Base-by-base conservation (phyloP, 768 basidiomycete genomes). In the Boletus rufocinnamomeus region DNA sequence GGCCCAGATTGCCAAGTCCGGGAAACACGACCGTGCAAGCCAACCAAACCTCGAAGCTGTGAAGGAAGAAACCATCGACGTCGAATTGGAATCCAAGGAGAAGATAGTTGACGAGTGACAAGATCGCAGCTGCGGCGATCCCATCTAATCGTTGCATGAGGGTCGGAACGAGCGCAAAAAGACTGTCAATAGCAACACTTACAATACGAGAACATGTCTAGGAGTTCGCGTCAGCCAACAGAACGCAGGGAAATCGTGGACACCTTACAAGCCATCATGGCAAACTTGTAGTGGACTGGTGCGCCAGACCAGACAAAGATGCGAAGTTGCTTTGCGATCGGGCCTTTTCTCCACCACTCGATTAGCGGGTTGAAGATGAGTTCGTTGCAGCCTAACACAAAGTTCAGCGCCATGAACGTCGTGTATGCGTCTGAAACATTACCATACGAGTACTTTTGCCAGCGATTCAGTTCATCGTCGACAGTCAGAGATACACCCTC, bases 401-500 rank as follows among this genome's bases (percentile, higher is more conserved):
- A 11, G 13, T n/a, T 61, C 8, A 86, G 67, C 82, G 5, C 57
- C 30, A 58, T 1, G 55, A 41, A 34, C 4, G 10, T 4, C 3
- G 4, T 2, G n/a, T 0, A 28, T n/a, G 19, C 14, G 65, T 1
- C 64, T 78, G 75, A 46, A 78, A 34, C 76, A 62, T 69, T 4
- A 66, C 87, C 89, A 72, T 90, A 91, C 0, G 88, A 78, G 62
- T 91, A 92, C 71, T 95, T 96, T 66, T 95, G 91, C 94, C 94
- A 97, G 3, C 94, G 74, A 65, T 95, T 95, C 10, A 97, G 76
- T 71, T 97, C 94, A 64, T 97, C 93, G 55, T 94, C 92, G 56
- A 86, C 88, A 0, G 94, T 95, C 28, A 97, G 74, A 0, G 89
- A 91, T 21, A 97, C 93, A 62, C 94, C 94, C 67, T 97, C 94